Evolutionary conservation across 1,139 yeast species (phyloP).

Genomic region (Blastobotrys persicus): DNA sequence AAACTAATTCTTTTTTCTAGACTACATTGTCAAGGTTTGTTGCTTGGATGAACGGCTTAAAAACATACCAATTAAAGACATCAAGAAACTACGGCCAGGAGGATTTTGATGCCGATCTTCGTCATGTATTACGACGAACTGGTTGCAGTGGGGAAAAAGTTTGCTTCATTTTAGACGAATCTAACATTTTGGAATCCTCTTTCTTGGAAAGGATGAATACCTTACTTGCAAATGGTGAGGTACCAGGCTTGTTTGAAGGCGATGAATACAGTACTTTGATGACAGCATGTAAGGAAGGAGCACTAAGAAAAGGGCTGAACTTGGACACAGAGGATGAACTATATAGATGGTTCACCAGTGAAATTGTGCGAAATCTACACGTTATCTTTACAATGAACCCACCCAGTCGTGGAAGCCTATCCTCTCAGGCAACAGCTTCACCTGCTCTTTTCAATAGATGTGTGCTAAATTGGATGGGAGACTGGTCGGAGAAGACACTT

Average conservation of each 20-base stretch:
- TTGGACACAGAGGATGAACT: constrained; percentile 73
- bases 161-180: constrained; percentile 79
- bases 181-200: constrained; percentile 70
- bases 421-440: constrained; percentile 58
- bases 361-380: constrained; percentile 71
- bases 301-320: constrained; percentile 58
- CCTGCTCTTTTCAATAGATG: constrained; percentile 93
- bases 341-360: constrained; percentile 68
- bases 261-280: constrained; percentile 61
- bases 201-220: constrained; percentile 93
- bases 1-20: constrained; percentile 19
- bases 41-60: constrained; percentile 86
- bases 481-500: constrained; percentile 61
- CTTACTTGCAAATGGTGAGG: constrained; percentile 83
- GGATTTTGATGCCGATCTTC: constrained; percentile 67
- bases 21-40: constrained; percentile 76
- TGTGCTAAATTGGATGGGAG: constrained; percentile 86
- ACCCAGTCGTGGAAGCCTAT: constrained; percentile 42
- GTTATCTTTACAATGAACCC: constrained; percentile 77
- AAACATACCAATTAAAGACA: constrained; percentile 58
- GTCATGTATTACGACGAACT: constrained; percentile 50
- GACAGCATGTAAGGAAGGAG: constrained; percentile 56
- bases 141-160: constrained; percentile 59
- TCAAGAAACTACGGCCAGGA: constrained; percentile 52
- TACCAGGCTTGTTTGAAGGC: constrained; percentile 85